Base-by-base conservation (phyloP, 2,329 filamentous ascomycete species). In the Aphanoascus verrucosus region DNA sequence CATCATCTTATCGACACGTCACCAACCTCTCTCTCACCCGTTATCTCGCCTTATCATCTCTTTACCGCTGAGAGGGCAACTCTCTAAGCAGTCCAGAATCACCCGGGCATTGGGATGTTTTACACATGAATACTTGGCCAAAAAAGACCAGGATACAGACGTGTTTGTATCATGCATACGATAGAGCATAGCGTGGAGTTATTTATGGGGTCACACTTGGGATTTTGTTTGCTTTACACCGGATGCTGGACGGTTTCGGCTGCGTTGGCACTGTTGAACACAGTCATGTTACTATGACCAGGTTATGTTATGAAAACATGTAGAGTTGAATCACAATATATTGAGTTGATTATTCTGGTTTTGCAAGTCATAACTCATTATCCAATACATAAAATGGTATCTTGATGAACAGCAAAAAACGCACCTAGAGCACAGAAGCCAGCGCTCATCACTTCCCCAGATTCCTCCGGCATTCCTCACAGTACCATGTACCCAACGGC, bases 401-500 rank as follows among this genome's bases (percentile, higher is more conserved):
- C 35, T 12, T 4, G 5, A 37, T 11, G 9, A 37, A 37, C 17
- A 38, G 11, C 19, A 44, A 15, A 44, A 12, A 8, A 37, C 8
- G 8, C 3, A 11, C 14, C 28, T 20, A 15, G 37, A 19, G 9
- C 17, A 35, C 5, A 35, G 11, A 12, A 37, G 3, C 7, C n/a
- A 19, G 15, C 15, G 20, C 4, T 20, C n/a, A 44, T 57, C 20
- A 70, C 56, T 69, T 69, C 19, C 65, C 66, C 53, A 72, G 60
- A 44, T 64, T 72, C 52, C 66, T 67, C 55, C 70, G 62, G 63
- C 77, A 80, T 57, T 77, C 74, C 42, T 72, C 72, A 64, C 77
- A 80, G 63, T 73, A 80, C 77, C 77, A 80, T 47, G 75, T 77
- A 55, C 78, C 77, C 46, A 73, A 72, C 0, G 81, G 81, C 59